phyloP scores from a whole-genome alignment of 1,139 yeast species.

The Taphrina deformans region DNA sequence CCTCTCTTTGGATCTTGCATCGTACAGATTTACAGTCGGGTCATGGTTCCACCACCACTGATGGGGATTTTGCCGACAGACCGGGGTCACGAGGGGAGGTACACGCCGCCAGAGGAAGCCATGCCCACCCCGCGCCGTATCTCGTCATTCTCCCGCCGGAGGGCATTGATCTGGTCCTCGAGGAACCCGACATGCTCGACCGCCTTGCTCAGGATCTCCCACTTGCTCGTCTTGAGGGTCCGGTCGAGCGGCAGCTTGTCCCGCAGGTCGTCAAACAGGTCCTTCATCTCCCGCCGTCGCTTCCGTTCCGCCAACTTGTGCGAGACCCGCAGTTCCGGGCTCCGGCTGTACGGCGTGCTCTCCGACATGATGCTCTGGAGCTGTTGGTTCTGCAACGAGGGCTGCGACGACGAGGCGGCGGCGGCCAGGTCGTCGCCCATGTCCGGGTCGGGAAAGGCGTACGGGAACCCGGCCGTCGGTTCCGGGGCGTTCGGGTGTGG shows the following conservation, averaged over 20 bases:
- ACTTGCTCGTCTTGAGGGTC: slow-evolving; percentile 40
- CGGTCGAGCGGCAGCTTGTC: slow-evolving; percentile 40
- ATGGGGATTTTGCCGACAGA: too few species aligned
- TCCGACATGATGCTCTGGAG: slow-evolving; percentile 18
- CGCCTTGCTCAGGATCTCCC: slow-evolving; percentile 40
- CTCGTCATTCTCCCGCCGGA: slow-evolving; percentile 26
- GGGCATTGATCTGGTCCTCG: slow-evolving; percentile 21
- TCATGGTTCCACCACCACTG: too few species aligned
- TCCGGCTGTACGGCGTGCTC: slow-evolving; percentile 39
- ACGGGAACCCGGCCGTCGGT: slow-evolving; percentile 37
- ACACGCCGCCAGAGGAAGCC: background rate
- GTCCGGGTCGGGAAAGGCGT: slow-evolving; percentile 37
- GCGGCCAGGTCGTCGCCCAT: slow-evolving; percentile 8
- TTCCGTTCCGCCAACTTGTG: slow-evolving; percentile 42
- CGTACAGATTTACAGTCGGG: too few species aligned
- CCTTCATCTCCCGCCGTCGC: slow-evolving; percentile 41
- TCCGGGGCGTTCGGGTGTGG: slow-evolving; percentile 39
- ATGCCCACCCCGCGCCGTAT: slow-evolving; percentile 7
- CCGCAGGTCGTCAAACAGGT: slow-evolving; percentile 40
- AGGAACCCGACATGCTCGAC: slow-evolving; percentile 24
- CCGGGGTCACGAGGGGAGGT: background rate
- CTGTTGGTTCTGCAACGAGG: slow-evolving; percentile 21
- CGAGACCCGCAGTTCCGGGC: slow-evolving; percentile 41
- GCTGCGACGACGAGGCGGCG: background rate
- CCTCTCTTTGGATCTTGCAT: too few species aligned